Conservation (phyloP, 192 early-diverging fungal genomes). For the Podila epicladia region DNA sequence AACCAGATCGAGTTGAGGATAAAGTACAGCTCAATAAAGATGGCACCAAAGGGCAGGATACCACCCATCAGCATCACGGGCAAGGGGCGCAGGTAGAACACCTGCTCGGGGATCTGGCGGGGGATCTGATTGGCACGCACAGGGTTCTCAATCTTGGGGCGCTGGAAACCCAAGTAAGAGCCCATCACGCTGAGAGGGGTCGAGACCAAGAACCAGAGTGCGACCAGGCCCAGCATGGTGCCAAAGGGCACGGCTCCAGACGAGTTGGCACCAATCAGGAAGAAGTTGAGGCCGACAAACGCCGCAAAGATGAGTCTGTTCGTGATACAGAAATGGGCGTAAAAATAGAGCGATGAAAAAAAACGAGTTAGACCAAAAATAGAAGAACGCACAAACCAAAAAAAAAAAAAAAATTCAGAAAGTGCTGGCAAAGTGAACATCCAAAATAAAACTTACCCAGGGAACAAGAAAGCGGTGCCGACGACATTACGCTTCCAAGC, state of each 20-base stretch:
- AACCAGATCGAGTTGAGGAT: conserved; percentile 96
- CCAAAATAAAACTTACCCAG: conserved; percentile 58
- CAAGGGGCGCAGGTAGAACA: conserved; percentile 79
- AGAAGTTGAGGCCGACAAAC: conserved; percentile 83
- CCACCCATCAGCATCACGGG: conserved; percentile 84
- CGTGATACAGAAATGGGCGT: background rate
- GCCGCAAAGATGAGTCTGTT: conserved; percentile 64
- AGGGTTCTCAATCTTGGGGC: conserved; percentile 75
- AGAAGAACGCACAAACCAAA: background rate
- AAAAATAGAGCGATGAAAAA: background rate
- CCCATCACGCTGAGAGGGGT: conserved; percentile 87
- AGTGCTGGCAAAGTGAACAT: background rate
- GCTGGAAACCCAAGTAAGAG: conserved; percentile 73
- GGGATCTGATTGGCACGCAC: conserved; percentile 94
- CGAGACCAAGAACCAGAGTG: conserved; percentile 86
- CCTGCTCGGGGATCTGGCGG: conserved; percentile 90
- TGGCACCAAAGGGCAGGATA: conserved; percentile 90
- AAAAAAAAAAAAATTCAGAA: background rate
- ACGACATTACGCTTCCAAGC: conserved; percentile 88
- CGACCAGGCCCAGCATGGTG: conserved; percentile 83
- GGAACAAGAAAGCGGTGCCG: conserved; percentile 85
- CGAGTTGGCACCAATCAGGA: conserved; percentile 81
- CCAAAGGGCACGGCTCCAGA: conserved; percentile 91
- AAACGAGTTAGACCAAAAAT: background rate
- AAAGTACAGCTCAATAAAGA: conserved; percentile 98